Conservation (phyloP, 1,284 basidiomycete species). For the Ganoderma lingzhi region DNA sequence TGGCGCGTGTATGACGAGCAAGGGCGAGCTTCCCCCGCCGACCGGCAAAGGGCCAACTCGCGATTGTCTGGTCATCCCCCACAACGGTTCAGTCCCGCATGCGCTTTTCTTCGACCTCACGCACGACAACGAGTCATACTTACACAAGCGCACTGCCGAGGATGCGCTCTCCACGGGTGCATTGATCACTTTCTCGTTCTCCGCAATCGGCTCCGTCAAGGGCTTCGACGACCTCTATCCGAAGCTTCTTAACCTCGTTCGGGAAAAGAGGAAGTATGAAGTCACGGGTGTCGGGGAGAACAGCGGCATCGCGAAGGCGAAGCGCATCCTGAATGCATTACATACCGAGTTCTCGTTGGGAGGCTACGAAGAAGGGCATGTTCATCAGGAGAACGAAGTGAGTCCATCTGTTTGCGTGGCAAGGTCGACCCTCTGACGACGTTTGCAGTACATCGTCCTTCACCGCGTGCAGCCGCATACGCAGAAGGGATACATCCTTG, state of each 20-base stretch:
- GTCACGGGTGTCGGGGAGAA: constrained; percentile 56
- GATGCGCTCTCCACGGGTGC: constrained; percentile 93
- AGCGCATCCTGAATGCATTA: constrained; percentile 85
- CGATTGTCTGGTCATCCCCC: constrained; percentile 77
- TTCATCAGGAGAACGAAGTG: constrained; percentile 94
- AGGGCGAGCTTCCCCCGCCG: constrained; percentile 79
- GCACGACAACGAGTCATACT: constrained; percentile 93
- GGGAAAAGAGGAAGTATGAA: constrained; percentile 84
- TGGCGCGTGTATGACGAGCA: constrained; percentile 78
- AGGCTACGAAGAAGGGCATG: constrained; percentile 89
- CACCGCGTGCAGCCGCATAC: constrained; percentile 92
- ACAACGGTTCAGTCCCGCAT: constrained; percentile 88
- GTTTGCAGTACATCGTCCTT: constrained; percentile 84
- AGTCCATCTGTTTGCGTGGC: constrained; percentile 42
- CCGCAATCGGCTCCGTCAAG: constrained; percentile 91
- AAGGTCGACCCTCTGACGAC: not conserved
- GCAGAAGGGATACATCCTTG: constrained; percentile 90
- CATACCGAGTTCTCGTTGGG: constrained; percentile 90
- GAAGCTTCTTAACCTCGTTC: constrained; percentile 87
- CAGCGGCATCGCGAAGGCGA: constrained; percentile 82
- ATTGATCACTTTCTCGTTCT: constrained; percentile 86
- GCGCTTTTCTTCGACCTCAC: constrained; percentile 94
- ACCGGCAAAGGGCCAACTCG: constrained; percentile 82
- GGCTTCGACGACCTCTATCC: constrained; percentile 98
- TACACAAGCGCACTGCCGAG: constrained; percentile 90